Conservation (phyloP, 768 basidiomycete genomes). For the Lactarius akahatsu region DNA sequence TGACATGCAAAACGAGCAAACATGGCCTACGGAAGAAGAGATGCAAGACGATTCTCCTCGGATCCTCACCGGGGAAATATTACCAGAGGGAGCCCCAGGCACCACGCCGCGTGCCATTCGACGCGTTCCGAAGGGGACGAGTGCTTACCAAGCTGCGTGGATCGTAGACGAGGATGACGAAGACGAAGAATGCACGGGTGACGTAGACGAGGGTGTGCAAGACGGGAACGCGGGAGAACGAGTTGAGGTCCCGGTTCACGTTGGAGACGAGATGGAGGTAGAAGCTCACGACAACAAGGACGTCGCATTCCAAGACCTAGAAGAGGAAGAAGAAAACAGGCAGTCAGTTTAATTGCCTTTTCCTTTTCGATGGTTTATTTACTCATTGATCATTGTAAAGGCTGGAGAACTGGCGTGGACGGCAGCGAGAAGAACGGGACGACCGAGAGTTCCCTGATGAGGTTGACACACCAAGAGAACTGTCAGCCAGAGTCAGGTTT, state of each 20-base stretch:
- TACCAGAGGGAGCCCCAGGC: slow-evolving; percentile 66
- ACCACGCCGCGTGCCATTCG: slow-evolving; percentile 81
- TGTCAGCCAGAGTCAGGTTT: slow-evolving; percentile 78
- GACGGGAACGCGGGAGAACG: slow-evolving; percentile 55
- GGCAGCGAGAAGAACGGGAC: slow-evolving; percentile 73
- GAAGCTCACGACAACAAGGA: slow-evolving; percentile 42
- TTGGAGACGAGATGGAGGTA: slow-evolving; percentile 54
- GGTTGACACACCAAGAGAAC: slow-evolving; percentile 87
- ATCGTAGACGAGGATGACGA: slow-evolving; percentile 76
- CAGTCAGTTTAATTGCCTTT: slow-evolving; percentile 57
- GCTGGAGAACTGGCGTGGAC: slow-evolving; percentile 65
- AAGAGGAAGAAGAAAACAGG: slow-evolving; percentile 79
- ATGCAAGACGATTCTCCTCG: slow-evolving; percentile 50
- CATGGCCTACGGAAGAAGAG: slow-evolving; percentile 98
- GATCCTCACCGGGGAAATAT: slow-evolving; percentile 33
- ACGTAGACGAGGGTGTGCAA: slow-evolving; percentile 37
- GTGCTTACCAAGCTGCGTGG: slow-evolving; percentile 97
- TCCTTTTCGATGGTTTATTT: slow-evolving; percentile 12
- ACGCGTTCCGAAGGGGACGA: slow-evolving; percentile 91
- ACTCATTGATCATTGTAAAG: slow-evolving; percentile 39
- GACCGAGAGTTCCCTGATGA: slow-evolving; percentile 94
- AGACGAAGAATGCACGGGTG: slow-evolving; percentile 37
- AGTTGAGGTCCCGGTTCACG: slow-evolving; percentile 52
- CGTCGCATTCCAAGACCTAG: slow-evolving; percentile 72
- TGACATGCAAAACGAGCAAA: slow-evolving; percentile 91